Evolutionary conservation across 2,329 filamentous ascomycete genomes (phyloP).

Genomic region (Xylariaceae sp.): DNA sequence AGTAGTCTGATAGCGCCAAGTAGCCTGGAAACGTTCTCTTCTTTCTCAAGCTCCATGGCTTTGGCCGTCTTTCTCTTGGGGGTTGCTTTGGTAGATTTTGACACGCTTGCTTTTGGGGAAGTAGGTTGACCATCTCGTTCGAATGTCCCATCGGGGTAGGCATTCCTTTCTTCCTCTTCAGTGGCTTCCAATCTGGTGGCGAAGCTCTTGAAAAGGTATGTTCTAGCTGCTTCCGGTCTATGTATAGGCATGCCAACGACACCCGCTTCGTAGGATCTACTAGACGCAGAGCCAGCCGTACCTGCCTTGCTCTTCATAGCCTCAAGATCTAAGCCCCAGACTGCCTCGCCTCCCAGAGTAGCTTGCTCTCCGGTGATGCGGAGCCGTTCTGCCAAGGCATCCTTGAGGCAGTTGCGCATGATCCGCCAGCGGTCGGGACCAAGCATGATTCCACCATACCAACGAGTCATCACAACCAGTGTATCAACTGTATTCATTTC

Average conservation of each 20-base stretch:
- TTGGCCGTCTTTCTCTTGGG: conserved; percentile 60
- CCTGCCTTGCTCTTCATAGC: conserved; percentile 51
- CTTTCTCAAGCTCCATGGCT: conserved; percentile 64
- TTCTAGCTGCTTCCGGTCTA: conserved; percentile 70
- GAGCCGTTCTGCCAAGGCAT: conserved; percentile 59
- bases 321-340: conserved; percentile 66
- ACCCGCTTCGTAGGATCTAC: conserved; percentile 38
- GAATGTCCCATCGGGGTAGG: conserved; percentile 2
- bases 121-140: conserved; percentile 12
- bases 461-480: conserved; percentile 64
- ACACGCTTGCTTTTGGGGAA: conserved; percentile 19
- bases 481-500: conserved; percentile 57
- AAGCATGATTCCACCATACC: conserved; percentile 67
- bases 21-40: conserved; percentile 71
- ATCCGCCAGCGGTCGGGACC: conserved; percentile 67
- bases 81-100: conserved; percentile 31
- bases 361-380: conserved; percentile 50
- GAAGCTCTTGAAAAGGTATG: conserved; percentile 66
- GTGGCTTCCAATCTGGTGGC: conserved; percentile 46
- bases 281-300: conserved; percentile 34
- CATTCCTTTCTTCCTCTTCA: conserved; percentile 12
- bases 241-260: conserved; percentile 71
- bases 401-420: conserved; percentile 62
- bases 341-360: conserved; percentile 55
- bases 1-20: conserved; percentile 74